Conservation (phyloP, 2,329 filamentous ascomycete genomes). For the Monosporascus cannonballus region DNA sequence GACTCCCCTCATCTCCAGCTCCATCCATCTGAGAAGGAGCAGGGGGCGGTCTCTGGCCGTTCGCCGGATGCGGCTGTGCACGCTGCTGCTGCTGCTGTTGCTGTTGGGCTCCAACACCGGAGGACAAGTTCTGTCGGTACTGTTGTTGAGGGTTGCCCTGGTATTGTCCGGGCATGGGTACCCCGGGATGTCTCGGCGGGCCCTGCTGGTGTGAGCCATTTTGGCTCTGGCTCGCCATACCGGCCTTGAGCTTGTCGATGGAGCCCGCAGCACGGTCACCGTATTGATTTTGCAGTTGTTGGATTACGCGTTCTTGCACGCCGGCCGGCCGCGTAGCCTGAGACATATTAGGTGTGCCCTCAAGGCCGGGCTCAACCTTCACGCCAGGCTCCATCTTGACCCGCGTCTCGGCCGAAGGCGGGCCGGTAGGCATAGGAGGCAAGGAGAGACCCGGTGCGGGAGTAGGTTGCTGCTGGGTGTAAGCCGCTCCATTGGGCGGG, state of each 20-base stretch:
- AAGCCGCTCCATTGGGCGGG: constrained; percentile 21
- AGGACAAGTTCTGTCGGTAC: constrained; percentile 15
- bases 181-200: constrained; percentile 19
- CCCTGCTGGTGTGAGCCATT: constrained; percentile 18
- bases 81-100: constrained; percentile 20
- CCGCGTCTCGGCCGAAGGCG: constrained; percentile 26
- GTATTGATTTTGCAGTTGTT: constrained; percentile 53
- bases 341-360: constrained; percentile 31
- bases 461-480: constrained; percentile 21
- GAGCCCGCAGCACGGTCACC: constrained; percentile 59
- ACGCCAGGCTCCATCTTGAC: constrained; percentile 40
- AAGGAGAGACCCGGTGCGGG: constrained; percentile 16
- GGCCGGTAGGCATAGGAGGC: constrained; percentile 14
- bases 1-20: constrained; percentile 52
- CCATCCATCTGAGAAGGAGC: constrained; percentile 68
- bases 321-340: constrained; percentile 28
- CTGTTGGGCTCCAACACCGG: constrained; percentile 13
- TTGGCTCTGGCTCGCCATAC: constrained; percentile 25
- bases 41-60: constrained; percentile 34
- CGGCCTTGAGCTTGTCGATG: constrained; percentile 55
- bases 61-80: constrained; percentile 28
- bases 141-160: constrained; percentile 26
- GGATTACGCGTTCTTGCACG: constrained; percentile 50
- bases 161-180: constrained; percentile 15
- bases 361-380: constrained; percentile 42